These are phyloP conservation scores for Lactuca saligna DNA, from an alignment of 129 eudicot genomes.

Conservation along the genomic window DNA sequence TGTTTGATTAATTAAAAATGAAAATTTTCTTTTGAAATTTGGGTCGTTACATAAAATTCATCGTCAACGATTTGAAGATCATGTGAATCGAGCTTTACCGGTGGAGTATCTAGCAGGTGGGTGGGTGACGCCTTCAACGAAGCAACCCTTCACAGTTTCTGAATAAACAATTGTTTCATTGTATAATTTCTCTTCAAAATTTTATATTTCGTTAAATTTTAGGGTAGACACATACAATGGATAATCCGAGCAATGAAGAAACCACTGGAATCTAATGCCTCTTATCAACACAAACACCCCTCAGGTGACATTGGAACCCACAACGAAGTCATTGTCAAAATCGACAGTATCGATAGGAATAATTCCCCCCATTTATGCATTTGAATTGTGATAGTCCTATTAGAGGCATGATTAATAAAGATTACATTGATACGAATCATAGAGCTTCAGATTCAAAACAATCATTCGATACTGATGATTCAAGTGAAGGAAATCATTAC, in stretches of 20 bases:
- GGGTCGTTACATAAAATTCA: too few relatives aligned
- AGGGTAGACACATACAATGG: constrained; percentile 53
- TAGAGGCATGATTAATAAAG: constrained; percentile 17
- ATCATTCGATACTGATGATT: constrained; percentile 32
- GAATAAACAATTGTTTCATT: constrained; percentile 39
- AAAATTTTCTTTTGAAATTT: too few relatives aligned
- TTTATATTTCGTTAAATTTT: constrained; percentile 17
- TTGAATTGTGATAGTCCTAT: constrained; percentile 27
- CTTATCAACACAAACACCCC: neutral
- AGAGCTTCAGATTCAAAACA: constrained; percentile 26
- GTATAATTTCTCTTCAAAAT: constrained; percentile 47
- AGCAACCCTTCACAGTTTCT: constrained; percentile 61
- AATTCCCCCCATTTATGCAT: constrained; percentile 4
- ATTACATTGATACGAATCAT: neutral
- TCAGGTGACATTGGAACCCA: neutral
- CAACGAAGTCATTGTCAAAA: constrained; percentile 33
- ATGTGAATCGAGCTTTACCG: constrained; percentile 84
- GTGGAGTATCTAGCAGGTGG: constrained; percentile 59
- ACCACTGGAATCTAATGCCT: constrained; percentile 18
- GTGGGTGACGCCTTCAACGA: constrained; percentile 91
- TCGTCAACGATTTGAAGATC: constrained; percentile 90
- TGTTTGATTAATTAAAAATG: too few relatives aligned
- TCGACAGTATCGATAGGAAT: constrained; percentile 15
- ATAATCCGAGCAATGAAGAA: constrained; percentile 10
- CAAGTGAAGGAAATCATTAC: neutral